phyloP scores from a whole-genome alignment of 139 green algal species.

The Closterium sp. region DNA sequence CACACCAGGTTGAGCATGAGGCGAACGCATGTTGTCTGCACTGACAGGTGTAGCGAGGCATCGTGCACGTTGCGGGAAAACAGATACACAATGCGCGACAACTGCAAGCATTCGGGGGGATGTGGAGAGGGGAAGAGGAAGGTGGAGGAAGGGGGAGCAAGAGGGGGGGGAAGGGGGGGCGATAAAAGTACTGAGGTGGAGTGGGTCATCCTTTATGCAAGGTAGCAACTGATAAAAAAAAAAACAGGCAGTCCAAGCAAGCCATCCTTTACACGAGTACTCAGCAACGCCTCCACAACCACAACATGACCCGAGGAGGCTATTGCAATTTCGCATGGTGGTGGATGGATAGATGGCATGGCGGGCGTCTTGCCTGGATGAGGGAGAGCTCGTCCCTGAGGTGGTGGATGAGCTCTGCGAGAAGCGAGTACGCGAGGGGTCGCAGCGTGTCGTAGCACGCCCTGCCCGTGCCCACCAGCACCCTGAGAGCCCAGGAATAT shows the following conservation, averaged over 20 bases:
- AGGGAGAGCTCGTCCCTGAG: constrained; percentile 63
- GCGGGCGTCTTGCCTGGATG: constrained; percentile 20
- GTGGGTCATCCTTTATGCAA: too few species aligned
- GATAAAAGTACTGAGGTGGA: background rate
- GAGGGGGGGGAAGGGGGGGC: background rate
- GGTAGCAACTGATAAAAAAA: too few species aligned
- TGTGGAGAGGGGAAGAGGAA: too few species aligned
- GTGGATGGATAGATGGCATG: too few species aligned
- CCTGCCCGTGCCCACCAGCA: constrained; percentile 71
- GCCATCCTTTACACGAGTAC: too few species aligned
- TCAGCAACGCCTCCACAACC: background rate
- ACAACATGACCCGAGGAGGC: background rate
- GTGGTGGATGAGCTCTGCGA: constrained; percentile 81
- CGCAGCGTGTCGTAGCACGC: constrained; percentile 73
- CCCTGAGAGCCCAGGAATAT: constrained; percentile 6
- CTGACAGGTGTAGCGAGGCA: constrained; percentile 55
- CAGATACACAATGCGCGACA: constrained; percentile 67
- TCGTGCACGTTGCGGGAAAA: constrained; percentile 74
- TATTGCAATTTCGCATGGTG: background rate
- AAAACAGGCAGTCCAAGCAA: too few species aligned
- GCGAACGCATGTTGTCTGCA: constrained; percentile 78
- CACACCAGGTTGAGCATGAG: constrained; percentile 81
- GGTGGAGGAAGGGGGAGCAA: background rate
- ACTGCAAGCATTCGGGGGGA: constrained; percentile 52
- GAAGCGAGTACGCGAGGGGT: constrained; percentile 71